A percentile compares a stretch with the other conserved stretches of the same genome.
phyloP scores from a whole-genome alignment of 2,329 filamentous ascomycete genomes.

The Cercospora zeina region DNA sequence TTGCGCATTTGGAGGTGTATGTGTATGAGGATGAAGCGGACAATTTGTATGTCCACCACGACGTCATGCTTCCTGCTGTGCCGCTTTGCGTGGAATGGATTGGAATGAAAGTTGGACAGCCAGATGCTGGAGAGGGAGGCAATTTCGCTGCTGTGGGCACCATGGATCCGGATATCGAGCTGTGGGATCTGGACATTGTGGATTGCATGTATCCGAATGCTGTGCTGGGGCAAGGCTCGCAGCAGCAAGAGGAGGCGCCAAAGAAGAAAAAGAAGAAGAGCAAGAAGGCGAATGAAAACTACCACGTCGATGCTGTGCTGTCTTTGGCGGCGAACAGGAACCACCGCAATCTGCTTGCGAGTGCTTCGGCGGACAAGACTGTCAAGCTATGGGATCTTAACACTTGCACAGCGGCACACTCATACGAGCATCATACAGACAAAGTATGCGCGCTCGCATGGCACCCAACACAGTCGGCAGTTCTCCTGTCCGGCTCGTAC shows the following conservation, averaged over 20 bases:
- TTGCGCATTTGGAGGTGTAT: constrained; percentile 94
- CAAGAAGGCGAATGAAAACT: constrained; percentile 83
- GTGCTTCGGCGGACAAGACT: constrained; percentile 92
- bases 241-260: constrained; percentile 45
- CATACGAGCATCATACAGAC: constrained; percentile 92
- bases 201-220: constrained; percentile 99
- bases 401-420: constrained; percentile 89
- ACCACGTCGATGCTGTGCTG: constrained; percentile 91
- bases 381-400: constrained; percentile 97
- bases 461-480: constrained; percentile 83
- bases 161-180: constrained; percentile 97
- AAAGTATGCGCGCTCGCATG: constrained; percentile 96
- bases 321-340: constrained; percentile 88
- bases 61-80: constrained; percentile 97
- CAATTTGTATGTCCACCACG: constrained; percentile 98
- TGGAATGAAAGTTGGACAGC: constrained; percentile 81
- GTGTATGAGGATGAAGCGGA: constrained; percentile 94
- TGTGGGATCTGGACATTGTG: constrained; percentile 94
- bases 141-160: constrained; percentile 96
- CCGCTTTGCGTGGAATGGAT: constrained; percentile 95
- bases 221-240: constrained; percentile 72
- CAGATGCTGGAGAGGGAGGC: constrained; percentile 61
- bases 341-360: constrained; percentile 91
- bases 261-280: constrained; percentile 92
- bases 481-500: constrained; percentile 89